Base-by-base conservation (phyloP, 129 eudicot genomes). In the Scalesia atractyloides region DNA sequence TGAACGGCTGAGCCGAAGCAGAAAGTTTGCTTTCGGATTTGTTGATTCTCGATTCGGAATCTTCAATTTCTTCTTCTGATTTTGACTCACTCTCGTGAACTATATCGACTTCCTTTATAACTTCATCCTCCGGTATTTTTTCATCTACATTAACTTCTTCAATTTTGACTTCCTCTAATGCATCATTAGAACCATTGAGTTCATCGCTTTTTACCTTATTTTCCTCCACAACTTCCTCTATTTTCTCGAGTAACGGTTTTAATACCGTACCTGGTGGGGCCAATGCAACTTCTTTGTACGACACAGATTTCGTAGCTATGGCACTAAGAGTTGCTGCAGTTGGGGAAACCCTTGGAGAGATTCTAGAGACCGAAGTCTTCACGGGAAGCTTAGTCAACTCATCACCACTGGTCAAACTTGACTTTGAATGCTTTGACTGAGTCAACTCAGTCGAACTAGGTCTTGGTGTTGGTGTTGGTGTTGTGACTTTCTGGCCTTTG, bases 221-320 rank as follows among this genome's bases (percentile, higher is more conserved):
- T 78, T 81, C 85, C 64, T 76, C 88, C 54, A 79, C 79, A 41
- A 79, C 63, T 78, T 84, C 85, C 73, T 92, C 97, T 68, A 82
- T 86, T 73, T 84, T 84, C 85, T 84, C 92, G 52, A 80, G 67
- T 67, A 86, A 77, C 53, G 99, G 93, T 86, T 91, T 95, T 56
- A 91, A 82, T 80, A 95, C 84, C 15, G 99, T 88, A 69, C 99
- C 99, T 70, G 99, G 99, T 63, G 99, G 94, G 16, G 99, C 85
- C 73, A 86, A 84, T 14, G 99, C 99, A 69, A 95, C 99, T 79
- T 86, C 97, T 82, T 95, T 95, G 91, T 95, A 95, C 20, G 99
- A 95, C 33, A 90, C 69, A 16, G 99, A 85, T 75, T 95, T 95
- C 10, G 94, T 82, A 74, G 96, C 95, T 84, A 90, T 79, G 36